Base-by-base conservation (phyloP, 208 protist genomes). In the Dictyostelium gargantuum region DNA sequence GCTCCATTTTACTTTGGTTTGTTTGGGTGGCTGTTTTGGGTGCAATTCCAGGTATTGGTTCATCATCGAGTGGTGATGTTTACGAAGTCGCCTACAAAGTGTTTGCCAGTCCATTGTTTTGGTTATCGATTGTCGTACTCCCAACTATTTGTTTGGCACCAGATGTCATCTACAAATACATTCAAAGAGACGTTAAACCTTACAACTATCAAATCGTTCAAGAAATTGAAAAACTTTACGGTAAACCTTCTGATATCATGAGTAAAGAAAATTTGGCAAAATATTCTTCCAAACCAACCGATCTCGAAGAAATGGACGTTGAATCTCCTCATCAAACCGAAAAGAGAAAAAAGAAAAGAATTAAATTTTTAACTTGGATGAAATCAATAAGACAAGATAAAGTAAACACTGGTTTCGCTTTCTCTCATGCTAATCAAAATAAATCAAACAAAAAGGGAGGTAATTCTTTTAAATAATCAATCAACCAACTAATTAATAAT, bases 1-100 rank as follows among this genome's bases (percentile, higher is more conserved):
- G 91, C 17, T 85, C 54, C 29, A 80, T 97, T 61, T 54, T 73
- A n/a, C 61, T 96, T 35, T 96, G 95, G 82, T 86, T 93, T 52
- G 32, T 77, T 32, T 92, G 77, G 75, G 44, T 77, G 1, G 46
- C 48, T 35, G 66, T 93, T 26, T 50, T 93, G 0, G 63, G 52
- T n/a, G n/a, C 35, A 6, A 80, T 93, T 42, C n/a, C 46, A 38
- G 63, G 54, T n/a, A 66, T 81, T 48, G 61, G 76, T 56, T 61
- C 56, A 19, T 26, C 73, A 9, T 32, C 76, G 10, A 42, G 54
- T 35, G 85, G 85, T 61, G 76, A 92, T 35, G 32, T 84, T 21
- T 93, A 84, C 38, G n/a, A 48, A 11, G 77, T 77, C 9, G 66
- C 82, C 11, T 85, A 81, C 9, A 32, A 93, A 15, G 2, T 80